A percentile compares a stretch with the other conserved stretches of the same genome.
Evolutionary conservation across 2,329 filamentous ascomycete genomes (phyloP).

Genomic region (Amesomyces nigricolor): DNA sequence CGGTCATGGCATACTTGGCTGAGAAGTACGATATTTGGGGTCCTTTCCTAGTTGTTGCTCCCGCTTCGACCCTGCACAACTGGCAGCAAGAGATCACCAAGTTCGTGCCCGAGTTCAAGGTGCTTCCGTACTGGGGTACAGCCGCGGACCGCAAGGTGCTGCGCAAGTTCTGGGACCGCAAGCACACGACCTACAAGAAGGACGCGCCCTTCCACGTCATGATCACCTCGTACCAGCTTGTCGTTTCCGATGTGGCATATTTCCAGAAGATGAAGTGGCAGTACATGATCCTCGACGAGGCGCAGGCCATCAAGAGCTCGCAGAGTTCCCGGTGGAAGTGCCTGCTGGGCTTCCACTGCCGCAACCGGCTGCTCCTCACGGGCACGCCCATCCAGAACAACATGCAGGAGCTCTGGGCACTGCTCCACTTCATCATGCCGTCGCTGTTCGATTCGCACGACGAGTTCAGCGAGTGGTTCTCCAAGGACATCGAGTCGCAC

Average conservation of each 20-base stretch:
- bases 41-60: constrained; percentile 92
- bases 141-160: constrained; percentile 91
- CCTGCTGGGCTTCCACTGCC: constrained; percentile 86
- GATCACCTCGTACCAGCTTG: constrained; percentile 93
- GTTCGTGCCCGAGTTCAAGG: constrained; percentile 92
- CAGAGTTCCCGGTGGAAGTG: constrained; percentile 96
- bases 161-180: constrained; percentile 98
- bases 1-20: constrained; percentile 96
- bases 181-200: constrained; percentile 90
- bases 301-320: constrained; percentile 97
- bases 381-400: constrained; percentile 99
- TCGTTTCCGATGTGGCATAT: constrained; percentile 92
- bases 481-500: constrained; percentile 94
- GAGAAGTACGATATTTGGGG: constrained; percentile 98
- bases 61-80: constrained; percentile 94
- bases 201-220: constrained; percentile 94
- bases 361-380: constrained; percentile 86
- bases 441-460: constrained; percentile 92
- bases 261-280: constrained; percentile 99
- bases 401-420: constrained; percentile 98
- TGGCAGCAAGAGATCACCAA: constrained; percentile 98
- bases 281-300: constrained; percentile 99
- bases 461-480: constrained; percentile 91
- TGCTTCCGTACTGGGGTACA: constrained; percentile 94
- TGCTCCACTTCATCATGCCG: constrained; percentile 99